Evolutionary conservation across 306 rosid species (phyloP).

Genomic region (Rubus idaeus): DNA sequence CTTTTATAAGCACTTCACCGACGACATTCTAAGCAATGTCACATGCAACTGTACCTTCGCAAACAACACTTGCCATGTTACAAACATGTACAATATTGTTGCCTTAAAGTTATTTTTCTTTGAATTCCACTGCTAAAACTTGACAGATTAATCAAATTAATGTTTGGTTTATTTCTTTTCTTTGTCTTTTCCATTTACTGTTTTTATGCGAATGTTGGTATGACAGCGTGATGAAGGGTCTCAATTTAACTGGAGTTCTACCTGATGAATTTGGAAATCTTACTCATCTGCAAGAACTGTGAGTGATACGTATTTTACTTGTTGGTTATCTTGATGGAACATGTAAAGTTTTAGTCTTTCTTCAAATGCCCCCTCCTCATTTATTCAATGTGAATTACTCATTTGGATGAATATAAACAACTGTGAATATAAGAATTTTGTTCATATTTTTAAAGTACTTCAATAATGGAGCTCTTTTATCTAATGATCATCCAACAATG

Average conservation of each 20-base stretch:
- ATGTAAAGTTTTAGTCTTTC: neutral
- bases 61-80: conserved; percentile 49
- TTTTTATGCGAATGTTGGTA: neutral
- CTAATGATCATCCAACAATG: conserved; percentile 2
- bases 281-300: conserved; percentile 48
- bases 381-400: neutral
- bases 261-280: conserved; percentile 68
- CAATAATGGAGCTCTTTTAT: neutral
- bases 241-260: conserved; percentile 47
- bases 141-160: neutral
- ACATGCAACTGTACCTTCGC: conserved; percentile 51
- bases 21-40: conserved; percentile 29
- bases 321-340: neutral
- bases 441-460: neutral
- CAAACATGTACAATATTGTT: conserved; percentile 38
- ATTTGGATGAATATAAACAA: neutral
- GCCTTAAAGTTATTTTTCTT: neutral
- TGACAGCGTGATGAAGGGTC: conserved; percentile 48
- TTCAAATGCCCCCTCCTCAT: neutral
- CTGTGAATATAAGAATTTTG: neutral
- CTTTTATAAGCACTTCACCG: neutral
- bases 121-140: neutral
- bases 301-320: conserved; percentile 26
- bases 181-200: neutral
- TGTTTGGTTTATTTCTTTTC: neutral